These are phyloP conservation scores for Aspergillus puulaauensis DNA, from an alignment of 2,329 filamentous ascomycete species.

Conservation along the genomic window DNA sequence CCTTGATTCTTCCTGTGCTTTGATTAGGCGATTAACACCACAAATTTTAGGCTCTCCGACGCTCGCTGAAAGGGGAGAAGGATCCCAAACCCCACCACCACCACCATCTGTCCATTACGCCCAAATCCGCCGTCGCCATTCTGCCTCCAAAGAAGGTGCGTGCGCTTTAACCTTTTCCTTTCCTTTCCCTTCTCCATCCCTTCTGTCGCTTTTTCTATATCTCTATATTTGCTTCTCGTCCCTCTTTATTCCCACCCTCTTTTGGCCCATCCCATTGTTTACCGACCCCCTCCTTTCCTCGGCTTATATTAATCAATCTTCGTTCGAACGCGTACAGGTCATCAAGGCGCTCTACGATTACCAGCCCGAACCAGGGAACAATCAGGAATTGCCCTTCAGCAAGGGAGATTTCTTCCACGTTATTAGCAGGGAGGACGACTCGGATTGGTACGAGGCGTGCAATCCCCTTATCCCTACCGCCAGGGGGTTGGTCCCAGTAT, in stretches of 20 bases:
- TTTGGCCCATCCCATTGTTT: slow-evolving; percentile 8
- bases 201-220: neutral
- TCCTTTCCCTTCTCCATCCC: slow-evolving; percentile 2
- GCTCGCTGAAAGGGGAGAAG: slow-evolving; percentile 90
- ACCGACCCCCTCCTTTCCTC: neutral
- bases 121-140: slow-evolving; percentile 84
- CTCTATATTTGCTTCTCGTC: slow-evolving; percentile 8
- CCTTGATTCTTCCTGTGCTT: slow-evolving; percentile 5
- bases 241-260: slow-evolving; percentile 3
- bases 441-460: slow-evolving; percentile 97
- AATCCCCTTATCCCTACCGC: slow-evolving; percentile 84
- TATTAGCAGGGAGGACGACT: slow-evolving; percentile 89
- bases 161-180: slow-evolving; percentile 27
- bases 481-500: slow-evolving; percentile 87
- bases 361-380: slow-evolving; percentile 64
- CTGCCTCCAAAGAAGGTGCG: slow-evolving; percentile 87
- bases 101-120: slow-evolving; percentile 70
- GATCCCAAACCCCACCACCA: slow-evolving; percentile 53
- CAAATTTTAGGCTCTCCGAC: slow-evolving; percentile 66
- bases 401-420: slow-evolving; percentile 98
- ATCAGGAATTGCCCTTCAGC: slow-evolving; percentile 83
- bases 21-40: slow-evolving; percentile 4
- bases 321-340: slow-evolving; percentile 58
- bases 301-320: slow-evolving; percentile 17
- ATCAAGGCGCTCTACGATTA: slow-evolving; percentile 97